Conservation (phyloP, 2,329 filamentous ascomycete species). For the Cordyceps pruinosa region DNA sequence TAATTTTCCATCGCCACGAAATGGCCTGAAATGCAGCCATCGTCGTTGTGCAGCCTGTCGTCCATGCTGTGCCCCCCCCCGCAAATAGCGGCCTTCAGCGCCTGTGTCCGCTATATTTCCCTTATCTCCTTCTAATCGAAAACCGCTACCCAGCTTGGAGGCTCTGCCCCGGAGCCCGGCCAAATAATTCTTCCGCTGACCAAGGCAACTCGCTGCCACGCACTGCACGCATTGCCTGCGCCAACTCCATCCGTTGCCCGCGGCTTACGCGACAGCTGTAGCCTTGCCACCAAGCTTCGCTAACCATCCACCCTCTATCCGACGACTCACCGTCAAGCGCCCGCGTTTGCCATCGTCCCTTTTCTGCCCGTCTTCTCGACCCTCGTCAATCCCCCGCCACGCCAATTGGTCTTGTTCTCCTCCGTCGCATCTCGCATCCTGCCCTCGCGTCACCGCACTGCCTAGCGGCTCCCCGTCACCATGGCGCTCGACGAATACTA, state of each 20-base stretch:
- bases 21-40: not conserved
- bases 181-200: conserved; percentile 14
- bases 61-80: too few relatives aligned
- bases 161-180: conserved; percentile 17
- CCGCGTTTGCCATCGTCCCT: conserved; percentile 4
- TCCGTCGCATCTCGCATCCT: not conserved
- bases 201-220: conserved; percentile 12
- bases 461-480: conserved; percentile 32
- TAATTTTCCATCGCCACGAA: not conserved
- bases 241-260: not conserved
- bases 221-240: too few relatives aligned
- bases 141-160: not conserved
- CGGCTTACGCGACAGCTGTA: conserved; percentile 21
- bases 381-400: not conserved
- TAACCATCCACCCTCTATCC: conserved; percentile 13
- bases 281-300: conserved; percentile 19
- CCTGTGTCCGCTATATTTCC: not conserved
- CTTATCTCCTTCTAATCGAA: not conserved
- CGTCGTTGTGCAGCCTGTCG: not conserved
- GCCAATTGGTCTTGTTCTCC: conserved; percentile 5
- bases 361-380: not conserved
- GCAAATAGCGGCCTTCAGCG: not conserved
- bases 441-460: conserved; percentile 3
- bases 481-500: conserved; percentile 99
- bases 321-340: conserved; percentile 10